Base-by-base conservation (phyloP, 345 rosid species). In the Durio zibethinus region DNA sequence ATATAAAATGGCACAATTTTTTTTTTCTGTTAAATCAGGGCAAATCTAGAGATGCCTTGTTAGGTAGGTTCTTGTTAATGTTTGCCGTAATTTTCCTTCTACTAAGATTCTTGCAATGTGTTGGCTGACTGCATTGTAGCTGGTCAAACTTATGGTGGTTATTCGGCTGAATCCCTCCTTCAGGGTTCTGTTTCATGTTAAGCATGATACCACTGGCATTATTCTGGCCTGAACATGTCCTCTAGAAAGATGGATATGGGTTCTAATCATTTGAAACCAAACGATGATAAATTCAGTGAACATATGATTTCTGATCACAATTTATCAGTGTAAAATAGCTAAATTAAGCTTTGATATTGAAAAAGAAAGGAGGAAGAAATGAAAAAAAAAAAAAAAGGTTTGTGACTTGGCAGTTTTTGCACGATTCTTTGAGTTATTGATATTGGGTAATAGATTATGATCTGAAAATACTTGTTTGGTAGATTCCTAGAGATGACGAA, bases 401-500 rank as follows among this genome's bases (percentile, higher is more conserved):
- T 53, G 8, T 15, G 3, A 52, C 31, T 21, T 59, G 6, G 27
- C n/a, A 18, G 27, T 20, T 52, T 72, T 53, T 35, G 60, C 47
- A 35, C 20, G 45, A 68, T n/a, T 50, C 20, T 64, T 48, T 69
- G 57, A 21, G 66, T 65, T 25, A 29, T 56, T 57, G 56, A 70
- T 7, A 16, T 48, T 63, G 31, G 2, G 53, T n/a, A 23, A 23
- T 14, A 57, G 35, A 14, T 43, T 60, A 59, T 61, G 56, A 75
- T 61, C 33, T 42, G 36, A 43, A 52, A 21, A 1, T 10, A 64
- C 33, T 21, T 59, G 36, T 38, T 62, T 67, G 21, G 5, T 88
- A 95, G 98, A 89, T 92, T 78, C 97, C 97, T 31, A 88, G 86
- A 78, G 98, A 92, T 62, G 94, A 89, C 66, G 98, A 95, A 79